phyloP scores from a whole-genome alignment of 2,329 filamentous ascomycete species.

The Botrytis tulipae region DNA sequence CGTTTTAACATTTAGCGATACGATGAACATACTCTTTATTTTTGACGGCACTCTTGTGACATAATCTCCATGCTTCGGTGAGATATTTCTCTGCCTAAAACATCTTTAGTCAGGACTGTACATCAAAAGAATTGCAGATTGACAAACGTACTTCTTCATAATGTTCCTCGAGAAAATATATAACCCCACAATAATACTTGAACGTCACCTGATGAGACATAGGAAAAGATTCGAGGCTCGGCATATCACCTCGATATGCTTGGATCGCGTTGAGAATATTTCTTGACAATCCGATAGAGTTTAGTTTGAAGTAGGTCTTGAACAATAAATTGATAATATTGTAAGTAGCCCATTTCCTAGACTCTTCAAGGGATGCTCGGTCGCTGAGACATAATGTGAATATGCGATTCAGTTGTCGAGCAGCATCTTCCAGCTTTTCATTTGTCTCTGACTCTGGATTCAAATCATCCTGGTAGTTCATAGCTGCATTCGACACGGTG shows the following conservation, averaged over 20 bases:
- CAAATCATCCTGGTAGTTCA: conserved; percentile 74
- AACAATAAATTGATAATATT: conserved; percentile 92
- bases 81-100: conserved; percentile 75
- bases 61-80: conserved; percentile 77
- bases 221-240: conserved; percentile 74
- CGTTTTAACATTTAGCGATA: background rate
- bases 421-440: conserved; percentile 85
- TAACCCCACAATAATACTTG: conserved; percentile 91
- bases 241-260: conserved; percentile 77
- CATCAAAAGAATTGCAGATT: background rate
- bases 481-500: conserved; percentile 45
- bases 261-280: conserved; percentile 83
- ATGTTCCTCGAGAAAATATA: conserved; percentile 93
- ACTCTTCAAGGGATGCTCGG: conserved; percentile 79
- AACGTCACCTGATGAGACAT: conserved; percentile 92
- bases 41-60: conserved; percentile 66
- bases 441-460: conserved; percentile 74
- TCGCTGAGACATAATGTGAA: conserved; percentile 90
- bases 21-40: conserved; percentile 65
- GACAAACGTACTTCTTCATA: conserved; percentile 66
- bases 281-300: conserved; percentile 83
- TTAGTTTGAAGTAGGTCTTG: conserved; percentile 97
- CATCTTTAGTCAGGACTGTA: conserved; percentile 8
- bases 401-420: conserved; percentile 84
- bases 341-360: conserved; percentile 97